A percentile compares a stretch with the other conserved stretches of the same genome.
Conservation (phyloP, 176 grass and related monocot genomes). For the Bolboschoenus planiculmis region DNA sequence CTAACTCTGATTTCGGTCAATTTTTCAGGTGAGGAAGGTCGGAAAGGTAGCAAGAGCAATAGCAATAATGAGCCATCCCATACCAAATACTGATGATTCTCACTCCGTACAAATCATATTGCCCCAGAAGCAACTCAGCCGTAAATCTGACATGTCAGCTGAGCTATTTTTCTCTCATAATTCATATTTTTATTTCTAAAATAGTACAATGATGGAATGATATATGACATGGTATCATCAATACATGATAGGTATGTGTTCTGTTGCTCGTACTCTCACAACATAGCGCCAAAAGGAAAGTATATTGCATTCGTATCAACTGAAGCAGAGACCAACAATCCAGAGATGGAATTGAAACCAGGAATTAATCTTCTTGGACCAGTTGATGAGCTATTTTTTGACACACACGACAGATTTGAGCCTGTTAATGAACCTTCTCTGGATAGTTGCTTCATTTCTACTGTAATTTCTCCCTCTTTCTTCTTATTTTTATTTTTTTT, state of each 20-base stretch:
- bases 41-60: slow-evolving; percentile 81
- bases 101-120: slow-evolving; percentile 91
- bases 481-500: not conserved
- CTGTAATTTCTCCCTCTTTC: slow-evolving; percentile 22
- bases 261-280: slow-evolving; percentile 91
- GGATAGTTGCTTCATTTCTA: slow-evolving; percentile 88
- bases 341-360: slow-evolving; percentile 60
- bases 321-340: slow-evolving; percentile 66
- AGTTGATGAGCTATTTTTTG: slow-evolving; percentile 85
- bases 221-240: no score
- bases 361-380: slow-evolving; percentile 77
- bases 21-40: slow-evolving; percentile 61
- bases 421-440: slow-evolving; percentile 80
- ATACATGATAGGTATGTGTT: slow-evolving; percentile 73
- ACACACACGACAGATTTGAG: slow-evolving; percentile 80
- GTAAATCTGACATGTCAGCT: slow-evolving; percentile 90
- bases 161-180: slow-evolving; percentile 18
- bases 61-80: slow-evolving; percentile 94
- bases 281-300: slow-evolving; percentile 83
- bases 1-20: not conserved
- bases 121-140: slow-evolving; percentile 90
- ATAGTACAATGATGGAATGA: no score
- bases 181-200: slow-evolving; percentile 25
- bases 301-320: slow-evolving; percentile 91
- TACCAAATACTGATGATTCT: slow-evolving; percentile 64